Evolutionary conservation across 2,329 filamentous ascomycete genomes (phyloP).

Genomic region (Grosmannia penicillata): DNA sequence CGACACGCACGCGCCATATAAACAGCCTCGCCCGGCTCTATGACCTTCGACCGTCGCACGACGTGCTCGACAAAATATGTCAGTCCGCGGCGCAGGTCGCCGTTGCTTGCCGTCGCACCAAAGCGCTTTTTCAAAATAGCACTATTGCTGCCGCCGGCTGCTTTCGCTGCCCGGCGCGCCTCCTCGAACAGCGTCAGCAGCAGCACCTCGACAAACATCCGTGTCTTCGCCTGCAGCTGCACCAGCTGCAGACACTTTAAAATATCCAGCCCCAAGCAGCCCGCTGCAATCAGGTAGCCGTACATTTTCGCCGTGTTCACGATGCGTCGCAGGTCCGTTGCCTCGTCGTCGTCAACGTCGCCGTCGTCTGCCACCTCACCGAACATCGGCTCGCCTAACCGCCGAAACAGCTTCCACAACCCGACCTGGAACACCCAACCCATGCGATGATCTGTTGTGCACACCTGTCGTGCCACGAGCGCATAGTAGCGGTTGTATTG

Average conservation of each 20-base stretch:
- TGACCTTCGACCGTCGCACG: conserved; percentile 48
- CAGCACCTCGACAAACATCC: conserved; percentile 65
- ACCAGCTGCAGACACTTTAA: conserved; percentile 64
- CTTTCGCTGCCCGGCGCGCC: conserved; percentile 30
- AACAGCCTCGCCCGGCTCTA: conserved; percentile 30
- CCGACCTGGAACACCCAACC: conserved; percentile 77
- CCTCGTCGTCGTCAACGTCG: conserved; percentile 29
- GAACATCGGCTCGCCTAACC: conserved; percentile 68
- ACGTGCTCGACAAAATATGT: conserved; percentile 69
- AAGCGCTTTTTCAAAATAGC: conserved; percentile 47
- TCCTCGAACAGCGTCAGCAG: conserved; percentile 62
- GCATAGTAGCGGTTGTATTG: conserved; percentile 90
- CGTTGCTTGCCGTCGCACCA: conserved; percentile 43
- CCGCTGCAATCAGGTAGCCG: conserved; percentile 32
- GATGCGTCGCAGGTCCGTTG: conserved; percentile 33
- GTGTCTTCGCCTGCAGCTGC: conserved; percentile 62
- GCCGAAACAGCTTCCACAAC: conserved; percentile 73
- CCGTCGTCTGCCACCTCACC: conserved; percentile 45
- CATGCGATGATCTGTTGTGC: conserved; percentile 51
- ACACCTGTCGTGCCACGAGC: conserved; percentile 65
- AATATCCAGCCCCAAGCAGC: conserved; percentile 29
- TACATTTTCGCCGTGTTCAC: conserved; percentile 40
- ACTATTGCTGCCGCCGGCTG: conserved; percentile 22
- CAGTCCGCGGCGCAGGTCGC: conserved; percentile 57
- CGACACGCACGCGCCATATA: conserved; percentile 32